phyloP scores from a whole-genome alignment of 257 asterid species.

The Plectranthus barbatus region DNA sequence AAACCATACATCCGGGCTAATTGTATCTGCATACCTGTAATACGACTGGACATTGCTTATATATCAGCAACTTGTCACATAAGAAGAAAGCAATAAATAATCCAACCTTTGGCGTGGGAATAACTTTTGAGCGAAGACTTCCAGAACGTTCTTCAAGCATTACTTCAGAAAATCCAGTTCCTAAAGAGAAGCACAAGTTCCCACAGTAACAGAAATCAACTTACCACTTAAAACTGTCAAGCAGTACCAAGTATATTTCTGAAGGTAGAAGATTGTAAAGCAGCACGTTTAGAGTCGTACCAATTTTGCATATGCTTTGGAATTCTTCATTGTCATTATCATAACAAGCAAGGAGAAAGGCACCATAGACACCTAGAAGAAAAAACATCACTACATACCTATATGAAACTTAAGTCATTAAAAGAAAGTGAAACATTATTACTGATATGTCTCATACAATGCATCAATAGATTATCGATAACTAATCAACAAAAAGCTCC shows the following conservation, averaged over 20 bases:
- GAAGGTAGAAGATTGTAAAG: constrained; percentile 8
- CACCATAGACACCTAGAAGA: constrained; percentile 73
- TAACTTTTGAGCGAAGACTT: constrained; percentile 79
- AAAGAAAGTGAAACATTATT: neutral
- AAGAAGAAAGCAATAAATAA: neutral
- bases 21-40: constrained; percentile 66
- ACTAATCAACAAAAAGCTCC: neutral
- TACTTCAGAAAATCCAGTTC: constrained; percentile 90
- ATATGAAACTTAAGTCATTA: neutral
- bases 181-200: constrained; percentile 31
- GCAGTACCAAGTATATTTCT: neutral
- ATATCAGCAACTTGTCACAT: constrained; percentile 11
- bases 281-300: constrained; percentile 27
- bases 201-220: neutral
- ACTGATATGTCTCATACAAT: neutral
- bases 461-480: constrained; percentile 1
- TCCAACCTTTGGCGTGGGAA: constrained; percentile 73
- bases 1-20: constrained; percentile 96
- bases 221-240: constrained; percentile 1
- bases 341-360: constrained; percentile 96
- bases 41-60: constrained; percentile 49
- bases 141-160: constrained; percentile 85
- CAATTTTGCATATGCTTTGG: constrained; percentile 95
- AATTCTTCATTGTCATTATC: constrained; percentile 78
- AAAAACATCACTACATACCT: neutral